Base-by-base conservation (phyloP, 2,329 filamentous ascomycete genomes). In the Allantophomopsis cytisporea region DNA sequence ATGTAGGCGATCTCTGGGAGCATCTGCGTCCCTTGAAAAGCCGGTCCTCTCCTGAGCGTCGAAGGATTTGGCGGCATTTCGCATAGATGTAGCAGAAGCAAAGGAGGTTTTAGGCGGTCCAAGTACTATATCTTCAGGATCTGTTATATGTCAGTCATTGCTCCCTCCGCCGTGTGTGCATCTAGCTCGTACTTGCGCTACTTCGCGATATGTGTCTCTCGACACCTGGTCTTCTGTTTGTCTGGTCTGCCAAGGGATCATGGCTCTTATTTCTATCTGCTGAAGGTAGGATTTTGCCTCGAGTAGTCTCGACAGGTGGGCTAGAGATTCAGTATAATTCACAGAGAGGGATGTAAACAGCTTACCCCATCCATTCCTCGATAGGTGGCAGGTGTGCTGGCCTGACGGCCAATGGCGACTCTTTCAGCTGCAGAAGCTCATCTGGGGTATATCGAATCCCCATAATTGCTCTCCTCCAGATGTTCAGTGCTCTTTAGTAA, bases 321-420 rank as follows among this genome's bases (percentile, higher is more conserved):
- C 53, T 56, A 34, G 17, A 37, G 42, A 14, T 28, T 30, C 31
- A 36, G 35, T n/a, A n/a, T 21, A 18, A 28, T 28, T 36, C 17
- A 31, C 3, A 10, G 13, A 30, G 3, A 14, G 21, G 14, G 13
- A 14, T 18, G 14, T 8, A 17, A 20, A 18, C 31, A 41, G 42
- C 53, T 46, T 68, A 94, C 83, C 89, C 87, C 86, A 95, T 94
- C 88, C 88, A 96, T 67, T 94, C 85, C 64, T 94, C 86, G 46
- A 81, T 73, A 18, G 86, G 82, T 47, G 87, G 88, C 35, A 95
- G 71, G 47, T 71, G 73, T 46, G 80, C 66, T 36, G 89, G 89
- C 61, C 84, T 93, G 51, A 72, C 66, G 54, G 87, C 87, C 59
- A 94, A 68, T 48, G 87, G 87, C 47, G 89, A 95, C 43, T 81